phyloP scores from a whole-genome alignment of 805 yeast genomes.

The Ogataea neopini region DNA sequence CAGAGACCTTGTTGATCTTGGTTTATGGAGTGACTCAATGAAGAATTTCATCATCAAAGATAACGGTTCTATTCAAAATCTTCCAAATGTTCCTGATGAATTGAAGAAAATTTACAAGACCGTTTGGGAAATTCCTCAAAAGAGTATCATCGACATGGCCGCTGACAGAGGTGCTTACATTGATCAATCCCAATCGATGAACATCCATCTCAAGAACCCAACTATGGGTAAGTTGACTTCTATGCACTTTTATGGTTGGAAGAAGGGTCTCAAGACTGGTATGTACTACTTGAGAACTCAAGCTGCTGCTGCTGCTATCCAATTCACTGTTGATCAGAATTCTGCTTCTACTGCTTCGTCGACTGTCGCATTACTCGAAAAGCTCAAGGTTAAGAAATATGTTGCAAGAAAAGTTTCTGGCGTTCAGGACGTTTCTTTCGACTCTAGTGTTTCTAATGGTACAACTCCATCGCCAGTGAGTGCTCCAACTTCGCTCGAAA shows the following conservation, averaged over 20 bases:
- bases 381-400: slow-evolving; percentile 37
- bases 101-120: slow-evolving; percentile 57
- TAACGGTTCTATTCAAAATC: slow-evolving; percentile 58
- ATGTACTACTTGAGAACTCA: slow-evolving; percentile 98
- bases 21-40: slow-evolving; percentile 59
- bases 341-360: slow-evolving; percentile 34
- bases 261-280: slow-evolving; percentile 97
- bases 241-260: slow-evolving; percentile 99
- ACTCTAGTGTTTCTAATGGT: slow-evolving; percentile 35
- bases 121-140: slow-evolving; percentile 64
- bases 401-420: slow-evolving; percentile 32
- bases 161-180: slow-evolving; percentile 79
- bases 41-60: slow-evolving; percentile 56
- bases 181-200: slow-evolving; percentile 92
- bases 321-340: slow-evolving; percentile 75
- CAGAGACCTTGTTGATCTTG: slow-evolving; percentile 58
- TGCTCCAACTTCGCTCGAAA: slow-evolving; percentile 42
- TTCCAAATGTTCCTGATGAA: slow-evolving; percentile 55
- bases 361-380: slow-evolving; percentile 30
- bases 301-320: slow-evolving; percentile 97
- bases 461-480: slow-evolving; percentile 49
- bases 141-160: slow-evolving; percentile 60
- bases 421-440: slow-evolving; percentile 32
- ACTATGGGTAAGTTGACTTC: slow-evolving; percentile 97
- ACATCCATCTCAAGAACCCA: slow-evolving; percentile 87